phyloP scores from a whole-genome alignment of 192 early-diverging fungal species.

The Coemansia sp. region DNA sequence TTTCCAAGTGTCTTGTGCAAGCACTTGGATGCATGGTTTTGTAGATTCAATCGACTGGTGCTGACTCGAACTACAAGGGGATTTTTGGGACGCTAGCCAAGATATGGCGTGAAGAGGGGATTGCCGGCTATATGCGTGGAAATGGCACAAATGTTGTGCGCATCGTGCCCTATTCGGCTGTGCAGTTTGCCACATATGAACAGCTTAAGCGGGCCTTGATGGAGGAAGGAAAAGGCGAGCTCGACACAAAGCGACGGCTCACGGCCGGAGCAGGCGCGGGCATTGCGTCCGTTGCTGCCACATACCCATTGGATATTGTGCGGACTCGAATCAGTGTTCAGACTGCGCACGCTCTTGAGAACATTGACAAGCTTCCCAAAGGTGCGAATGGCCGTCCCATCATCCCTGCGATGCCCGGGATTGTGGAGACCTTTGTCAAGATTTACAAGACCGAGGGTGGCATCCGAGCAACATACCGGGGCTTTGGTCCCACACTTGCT shows the following conservation, averaged over 20 bases:
- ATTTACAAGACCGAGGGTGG: conserved; percentile 76
- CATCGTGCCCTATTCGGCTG: conserved; percentile 79
- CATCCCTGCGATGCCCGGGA: conserved; percentile 69
- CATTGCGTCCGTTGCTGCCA: conserved; percentile 73
- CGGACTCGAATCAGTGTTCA: conserved; percentile 76
- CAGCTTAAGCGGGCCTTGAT: conserved; percentile 72
- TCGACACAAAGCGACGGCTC: conserved; percentile 70
- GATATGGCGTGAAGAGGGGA: conserved; percentile 79
- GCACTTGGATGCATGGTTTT: background rate
- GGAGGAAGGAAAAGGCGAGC: conserved; percentile 65
- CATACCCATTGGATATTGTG: conserved; percentile 78
- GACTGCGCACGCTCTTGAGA: conserved; percentile 61
- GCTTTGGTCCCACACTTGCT: conserved; percentile 69
- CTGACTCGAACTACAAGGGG: conserved; percentile 65
- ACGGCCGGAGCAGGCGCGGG: conserved; percentile 75
- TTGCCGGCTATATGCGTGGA: conserved; percentile 71
- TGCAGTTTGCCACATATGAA: conserved; percentile 81
- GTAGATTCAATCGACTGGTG: conserved; percentile 57
- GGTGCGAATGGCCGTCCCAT: conserved; percentile 53
- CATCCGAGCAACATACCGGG: conserved; percentile 69
- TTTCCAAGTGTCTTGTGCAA: background rate
- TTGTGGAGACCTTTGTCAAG: conserved; percentile 60
- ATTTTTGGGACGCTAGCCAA: conserved; percentile 69
- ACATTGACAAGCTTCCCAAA: conserved; percentile 43
- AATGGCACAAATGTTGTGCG: conserved; percentile 85